These are phyloP conservation scores for Exophiala phaeomuriformis DNA, from an alignment of 2,329 filamentous ascomycete species.

Conservation along the genomic window DNA sequence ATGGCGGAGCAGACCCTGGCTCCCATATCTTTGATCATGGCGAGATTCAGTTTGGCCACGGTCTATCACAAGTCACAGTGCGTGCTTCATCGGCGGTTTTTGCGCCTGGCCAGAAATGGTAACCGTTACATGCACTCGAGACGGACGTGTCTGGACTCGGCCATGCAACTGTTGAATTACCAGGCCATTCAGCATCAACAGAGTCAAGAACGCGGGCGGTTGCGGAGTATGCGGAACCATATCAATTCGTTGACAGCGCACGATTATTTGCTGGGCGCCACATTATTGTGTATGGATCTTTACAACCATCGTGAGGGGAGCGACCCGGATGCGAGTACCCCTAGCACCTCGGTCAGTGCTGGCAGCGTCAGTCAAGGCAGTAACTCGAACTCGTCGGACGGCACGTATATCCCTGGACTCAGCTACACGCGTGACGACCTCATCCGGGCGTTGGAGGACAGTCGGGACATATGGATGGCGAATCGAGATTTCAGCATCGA, in stretches of 20 bases:
- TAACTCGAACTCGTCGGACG: constrained; percentile 18
- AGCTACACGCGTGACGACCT: constrained; percentile 56
- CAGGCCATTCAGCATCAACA: constrained; percentile 70
- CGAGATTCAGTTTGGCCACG: constrained; percentile 75
- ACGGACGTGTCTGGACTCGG: constrained; percentile 75
- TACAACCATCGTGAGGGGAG: constrained; percentile 50
- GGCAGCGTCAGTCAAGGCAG: constrained; percentile 23
- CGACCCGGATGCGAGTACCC: constrained; percentile 42
- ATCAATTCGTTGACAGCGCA: constrained; percentile 71
- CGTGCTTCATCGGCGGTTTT: constrained; percentile 79
- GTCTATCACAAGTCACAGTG: constrained; percentile 84
- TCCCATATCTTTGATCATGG: constrained; percentile 61
- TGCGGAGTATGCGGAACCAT: constrained; percentile 69
- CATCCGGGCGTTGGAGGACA: constrained; percentile 64
- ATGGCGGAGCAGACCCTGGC: constrained; percentile 69
- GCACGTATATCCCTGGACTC: constrained; percentile 21
- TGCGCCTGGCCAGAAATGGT: constrained; percentile 69
- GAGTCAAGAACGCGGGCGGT: constrained; percentile 61
- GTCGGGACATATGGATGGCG: constrained; percentile 71
- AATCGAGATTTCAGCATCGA: constrained; percentile 75
- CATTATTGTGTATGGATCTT: constrained; percentile 75
- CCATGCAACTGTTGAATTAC: constrained; percentile 71
- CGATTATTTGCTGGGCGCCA: constrained; percentile 79
- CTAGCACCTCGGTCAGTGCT: constrained; percentile 30
- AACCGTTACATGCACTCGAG: constrained; percentile 77